Percentiles rank a stretch among this genome's conserved stretches.
phyloP scores from a whole-genome alignment of 148 eudicot genomes.

The Chenopodium quinoa region DNA sequence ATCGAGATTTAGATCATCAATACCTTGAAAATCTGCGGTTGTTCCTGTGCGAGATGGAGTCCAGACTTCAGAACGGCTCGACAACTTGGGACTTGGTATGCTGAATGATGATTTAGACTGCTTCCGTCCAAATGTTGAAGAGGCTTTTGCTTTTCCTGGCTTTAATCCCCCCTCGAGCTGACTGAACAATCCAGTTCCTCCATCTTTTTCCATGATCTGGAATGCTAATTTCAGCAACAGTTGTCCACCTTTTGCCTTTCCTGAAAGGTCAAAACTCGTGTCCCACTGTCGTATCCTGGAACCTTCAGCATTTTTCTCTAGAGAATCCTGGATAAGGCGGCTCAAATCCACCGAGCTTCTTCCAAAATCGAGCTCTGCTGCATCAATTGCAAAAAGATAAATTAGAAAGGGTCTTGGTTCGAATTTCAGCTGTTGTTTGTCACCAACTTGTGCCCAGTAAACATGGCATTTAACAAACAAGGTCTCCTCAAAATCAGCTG shows the following conservation, averaged over 20 bases:
- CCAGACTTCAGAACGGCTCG: slow-evolving; percentile 54
- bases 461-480: slow-evolving; percentile 78
- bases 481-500: slow-evolving; percentile 94
- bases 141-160: slow-evolving; percentile 27
- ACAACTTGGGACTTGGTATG: slow-evolving; percentile 81
- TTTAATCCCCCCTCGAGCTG: slow-evolving; percentile 40
- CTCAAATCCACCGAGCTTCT: slow-evolving; percentile 70
- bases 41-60: slow-evolving; percentile 63
- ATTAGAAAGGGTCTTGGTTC: slow-evolving; percentile 81
- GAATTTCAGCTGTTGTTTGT: slow-evolving; percentile 41
- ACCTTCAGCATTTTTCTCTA: slow-evolving; percentile 66
- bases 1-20: slow-evolving; percentile 86
- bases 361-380: slow-evolving; percentile 83
- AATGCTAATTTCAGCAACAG: slow-evolving; percentile 76
- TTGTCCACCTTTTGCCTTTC: slow-evolving; percentile 91
- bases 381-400: slow-evolving; percentile 74
- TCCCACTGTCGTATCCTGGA: slow-evolving; percentile 81
- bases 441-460: slow-evolving; percentile 52
- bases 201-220: slow-evolving; percentile 97
- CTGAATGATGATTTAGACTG: slow-evolving; percentile 87
- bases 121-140: slow-evolving; percentile 58
- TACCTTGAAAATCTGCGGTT: slow-evolving; percentile 50
- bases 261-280: slow-evolving; percentile 60
- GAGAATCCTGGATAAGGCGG: slow-evolving; percentile 68
- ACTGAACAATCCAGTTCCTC: slow-evolving; percentile 61